Evolutionary conservation across 2,329 filamentous ascomycete genomes (phyloP).

Genomic region (Aureobasidium pullulans): DNA sequence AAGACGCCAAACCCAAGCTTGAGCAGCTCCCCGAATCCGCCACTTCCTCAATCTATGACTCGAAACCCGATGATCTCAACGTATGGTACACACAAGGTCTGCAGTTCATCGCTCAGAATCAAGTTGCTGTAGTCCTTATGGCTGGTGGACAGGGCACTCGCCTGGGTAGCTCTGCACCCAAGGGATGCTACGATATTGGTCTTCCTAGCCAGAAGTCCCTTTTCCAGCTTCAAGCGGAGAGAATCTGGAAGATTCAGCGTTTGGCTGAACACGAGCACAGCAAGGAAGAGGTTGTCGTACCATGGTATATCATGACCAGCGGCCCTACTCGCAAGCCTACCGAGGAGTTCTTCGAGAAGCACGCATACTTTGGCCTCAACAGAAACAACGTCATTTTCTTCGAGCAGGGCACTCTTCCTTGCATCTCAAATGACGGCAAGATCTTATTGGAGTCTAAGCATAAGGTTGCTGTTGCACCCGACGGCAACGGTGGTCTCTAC

Average conservation of each 20-base stretch:
- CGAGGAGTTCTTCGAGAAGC: constrained; percentile 84
- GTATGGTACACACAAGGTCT: constrained; percentile 73
- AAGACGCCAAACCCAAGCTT: constrained; percentile 50
- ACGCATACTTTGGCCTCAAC: constrained; percentile 84
- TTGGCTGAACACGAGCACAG: constrained; percentile 66
- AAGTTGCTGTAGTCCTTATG: constrained; percentile 85
- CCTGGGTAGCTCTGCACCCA: constrained; percentile 87
- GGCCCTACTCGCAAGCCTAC: constrained; percentile 87
- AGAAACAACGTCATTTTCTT: constrained; percentile 86
- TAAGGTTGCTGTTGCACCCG: constrained; percentile 87
- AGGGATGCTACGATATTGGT: constrained; percentile 96
- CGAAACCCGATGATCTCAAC: constrained; percentile 66
- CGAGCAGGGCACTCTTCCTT: constrained; percentile 93
- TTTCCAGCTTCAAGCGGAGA: constrained; percentile 95
- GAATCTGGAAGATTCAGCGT: constrained; percentile 78
- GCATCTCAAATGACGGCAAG: constrained; percentile 96
- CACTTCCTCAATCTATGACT: constrained; percentile 86
- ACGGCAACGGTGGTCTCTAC: constrained; percentile 96
- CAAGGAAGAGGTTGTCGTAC: constrained; percentile 59
- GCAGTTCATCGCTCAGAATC: constrained; percentile 58
- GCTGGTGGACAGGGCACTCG: constrained; percentile 94
- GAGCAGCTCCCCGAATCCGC: constrained; percentile 84
- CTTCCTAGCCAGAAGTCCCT: constrained; percentile 88
- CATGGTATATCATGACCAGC: constrained; percentile 99
- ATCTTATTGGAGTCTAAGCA: constrained; percentile 87